phyloP scores from a whole-genome alignment of 345 rosid genomes.

The Pistacia atlantica region DNA sequence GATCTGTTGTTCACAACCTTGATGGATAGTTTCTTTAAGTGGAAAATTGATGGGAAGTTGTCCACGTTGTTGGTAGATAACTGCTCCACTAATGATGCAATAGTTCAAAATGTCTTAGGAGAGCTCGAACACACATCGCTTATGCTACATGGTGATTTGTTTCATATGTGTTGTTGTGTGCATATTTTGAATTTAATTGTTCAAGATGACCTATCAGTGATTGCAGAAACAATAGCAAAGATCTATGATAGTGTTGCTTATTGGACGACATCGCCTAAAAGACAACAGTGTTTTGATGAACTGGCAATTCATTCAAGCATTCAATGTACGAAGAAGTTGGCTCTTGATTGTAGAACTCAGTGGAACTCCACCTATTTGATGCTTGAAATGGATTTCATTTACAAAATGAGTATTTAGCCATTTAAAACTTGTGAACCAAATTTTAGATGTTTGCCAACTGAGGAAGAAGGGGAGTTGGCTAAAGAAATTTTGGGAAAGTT shows the following conservation, averaged over 20 bases:
- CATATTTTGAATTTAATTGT: not conserved
- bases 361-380: slow-evolving; percentile 5
- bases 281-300: not conserved
- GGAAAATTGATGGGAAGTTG: not conserved
- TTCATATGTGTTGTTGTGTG: not conserved
- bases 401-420: not conserved
- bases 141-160: not conserved
- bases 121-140: not conserved
- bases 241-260: not conserved
- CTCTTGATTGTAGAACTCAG: not conserved
- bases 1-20: not conserved
- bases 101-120: not conserved
- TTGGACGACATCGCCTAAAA: not conserved
- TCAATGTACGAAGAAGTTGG: not conserved
- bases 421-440: not conserved
- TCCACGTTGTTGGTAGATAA: not conserved
- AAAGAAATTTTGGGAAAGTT: slow-evolving; percentile 2
- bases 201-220: not conserved
- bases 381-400: not conserved
- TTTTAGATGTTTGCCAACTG: not conserved
- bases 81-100: not conserved
- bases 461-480: slow-evolving; percentile 8
- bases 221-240: not conserved
- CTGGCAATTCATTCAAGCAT: not conserved
- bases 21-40: not conserved